Evolutionary conservation across 495 filamentous ascomycete genomes (phyloP).

Genomic region (Penicillium canariense): DNA sequence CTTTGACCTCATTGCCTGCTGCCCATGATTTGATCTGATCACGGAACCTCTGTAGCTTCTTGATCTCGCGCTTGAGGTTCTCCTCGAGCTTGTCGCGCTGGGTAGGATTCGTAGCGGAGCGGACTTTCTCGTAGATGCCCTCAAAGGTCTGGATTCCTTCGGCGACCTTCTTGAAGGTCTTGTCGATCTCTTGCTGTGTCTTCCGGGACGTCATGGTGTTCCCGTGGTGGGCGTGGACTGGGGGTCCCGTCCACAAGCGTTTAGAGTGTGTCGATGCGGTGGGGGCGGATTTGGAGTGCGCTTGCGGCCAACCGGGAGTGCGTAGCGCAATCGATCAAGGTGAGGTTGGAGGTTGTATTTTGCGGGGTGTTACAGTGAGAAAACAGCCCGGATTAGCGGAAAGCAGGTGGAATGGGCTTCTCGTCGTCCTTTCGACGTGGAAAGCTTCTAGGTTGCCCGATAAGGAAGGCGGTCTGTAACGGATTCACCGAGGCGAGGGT

Average conservation of each 20-base stretch:
- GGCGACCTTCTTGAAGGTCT: constrained; percentile 94
- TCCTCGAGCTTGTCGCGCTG: constrained; percentile 99
- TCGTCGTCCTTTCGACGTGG: constrained; percentile 22
- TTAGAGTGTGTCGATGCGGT: constrained; percentile 9
- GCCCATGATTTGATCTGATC: constrained; percentile 99
- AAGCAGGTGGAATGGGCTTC: constrained; percentile 8
- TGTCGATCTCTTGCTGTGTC: constrained; percentile 94
- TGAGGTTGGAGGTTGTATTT: constrained; percentile 6
- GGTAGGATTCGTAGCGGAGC: constrained; percentile 81
- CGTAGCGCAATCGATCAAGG: constrained; percentile 6
- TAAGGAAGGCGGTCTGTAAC: constrained; percentile 29
- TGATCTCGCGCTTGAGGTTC: constrained; percentile 97
- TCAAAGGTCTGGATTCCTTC: constrained; percentile 94
- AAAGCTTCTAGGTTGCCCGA: constrained; percentile 29
- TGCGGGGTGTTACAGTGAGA: constrained; percentile 13
- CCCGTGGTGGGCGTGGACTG: constrained; percentile 22
- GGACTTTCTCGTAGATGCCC: constrained; percentile 92
- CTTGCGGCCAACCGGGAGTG: constrained; percentile 20
- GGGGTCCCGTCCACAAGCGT: constrained; percentile 20
- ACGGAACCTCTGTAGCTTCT: constrained; percentile 94
- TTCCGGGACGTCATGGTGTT: constrained; percentile 84
- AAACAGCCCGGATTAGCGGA: constrained; percentile 15
- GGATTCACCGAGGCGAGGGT: neutral
- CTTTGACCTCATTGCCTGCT: constrained; percentile 95
- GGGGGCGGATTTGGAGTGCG: constrained; percentile 18